Percentiles rank a stretch among this genome's conserved stretches.
phyloP scores from a whole-genome alignment of 495 filamentous ascomycete species.

The Bryoglossum gracile region DNA sequence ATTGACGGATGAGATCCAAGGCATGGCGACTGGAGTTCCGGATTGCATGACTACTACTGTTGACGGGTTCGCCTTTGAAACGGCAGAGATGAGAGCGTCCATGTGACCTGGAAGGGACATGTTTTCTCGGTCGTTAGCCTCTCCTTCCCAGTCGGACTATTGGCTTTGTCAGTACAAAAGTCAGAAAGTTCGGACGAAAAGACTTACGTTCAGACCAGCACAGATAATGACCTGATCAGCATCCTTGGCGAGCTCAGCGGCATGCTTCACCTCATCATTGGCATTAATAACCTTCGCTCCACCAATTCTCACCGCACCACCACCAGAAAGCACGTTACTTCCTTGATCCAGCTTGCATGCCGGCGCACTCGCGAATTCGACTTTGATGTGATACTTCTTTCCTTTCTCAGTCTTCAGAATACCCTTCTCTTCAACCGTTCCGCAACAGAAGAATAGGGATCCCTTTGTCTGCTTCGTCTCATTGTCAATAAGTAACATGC shows the following conservation, averaged over 20 bases:
- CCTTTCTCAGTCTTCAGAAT: conserved; percentile 49
- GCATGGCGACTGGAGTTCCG: conserved; percentile 48
- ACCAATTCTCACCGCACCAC: conserved; percentile 59
- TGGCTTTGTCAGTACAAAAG: too few relatives aligned
- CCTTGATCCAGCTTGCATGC: conserved; percentile 51
- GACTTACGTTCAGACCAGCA: conserved; percentile 62
- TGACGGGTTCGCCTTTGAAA: conserved; percentile 48
- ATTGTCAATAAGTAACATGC: conserved; percentile 60
- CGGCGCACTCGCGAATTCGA: conserved; percentile 58
- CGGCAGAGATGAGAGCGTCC: conserved; percentile 48
- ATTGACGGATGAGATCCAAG: conserved; percentile 53
- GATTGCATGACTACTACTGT: conserved; percentile 59
- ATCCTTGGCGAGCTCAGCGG: conserved; percentile 52
- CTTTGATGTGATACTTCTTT: conserved; percentile 50
- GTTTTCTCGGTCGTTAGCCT: conserved; percentile 41
- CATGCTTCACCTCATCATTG: conserved; percentile 52
- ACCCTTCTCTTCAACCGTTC: conserved; percentile 54
- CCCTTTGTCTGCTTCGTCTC: conserved; percentile 53
- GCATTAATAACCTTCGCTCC: conserved; percentile 50
- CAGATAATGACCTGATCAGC: conserved; percentile 64
- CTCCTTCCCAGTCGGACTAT: conserved; percentile 43
- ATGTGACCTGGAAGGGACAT: conserved; percentile 41
- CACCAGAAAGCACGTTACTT: conserved; percentile 46
- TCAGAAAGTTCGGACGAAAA: conserved; percentile 50
- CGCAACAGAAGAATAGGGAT: conserved; percentile 52